A percentile compares a stretch with the other conserved stretches of the same genome.
These are phyloP conservation scores for Paraurostyla sp. DNA, from an alignment of 73 alveolate species.

Conservation along the genomic window DNA sequence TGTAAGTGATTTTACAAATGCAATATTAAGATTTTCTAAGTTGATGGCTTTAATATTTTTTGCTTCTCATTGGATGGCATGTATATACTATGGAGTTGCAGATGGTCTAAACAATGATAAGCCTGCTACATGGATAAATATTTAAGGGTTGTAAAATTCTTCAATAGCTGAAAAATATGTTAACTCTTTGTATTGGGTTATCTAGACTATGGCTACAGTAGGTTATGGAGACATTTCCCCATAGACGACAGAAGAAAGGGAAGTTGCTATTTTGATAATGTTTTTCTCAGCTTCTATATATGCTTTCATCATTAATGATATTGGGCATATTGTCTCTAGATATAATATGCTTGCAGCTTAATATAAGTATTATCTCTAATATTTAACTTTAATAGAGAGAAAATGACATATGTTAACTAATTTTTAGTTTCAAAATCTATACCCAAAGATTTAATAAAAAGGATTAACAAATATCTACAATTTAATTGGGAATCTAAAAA, in stretches of 20 bases:
- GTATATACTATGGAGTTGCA: conserved; percentile 67
- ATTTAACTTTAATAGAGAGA: conserved; percentile 55
- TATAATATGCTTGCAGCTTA: conserved; percentile 58
- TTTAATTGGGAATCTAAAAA: conserved; percentile 77
- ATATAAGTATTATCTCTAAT: conserved; percentile 42
- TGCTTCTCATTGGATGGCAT: conserved; percentile 84
- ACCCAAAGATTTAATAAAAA: conserved; percentile 61
- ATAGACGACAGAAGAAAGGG: conserved; percentile 73
- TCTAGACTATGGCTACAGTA: conserved; percentile 91
- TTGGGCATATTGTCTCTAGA: conserved; percentile 76
- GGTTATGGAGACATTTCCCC: conserved; percentile 93
- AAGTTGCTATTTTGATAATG: conserved; percentile 80
- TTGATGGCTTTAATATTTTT: conserved; percentile 53
- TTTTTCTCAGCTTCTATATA: conserved; percentile 77
- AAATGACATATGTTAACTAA: conserved; percentile 65
- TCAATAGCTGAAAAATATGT: conserved; percentile 72
- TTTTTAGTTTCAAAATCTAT: conserved; percentile 70
- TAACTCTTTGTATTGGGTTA: conserved; percentile 81
- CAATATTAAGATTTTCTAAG: conserved; percentile 37
- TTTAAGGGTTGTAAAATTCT: conserved; percentile 53
- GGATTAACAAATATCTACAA: conserved; percentile 78
- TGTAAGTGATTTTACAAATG: conserved; percentile 3
- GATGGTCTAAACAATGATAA: not conserved
- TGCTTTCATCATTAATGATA: conserved; percentile 82
- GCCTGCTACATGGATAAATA: conserved; percentile 61